Conservation (phyloP, 129 eudicot species). For the Helianthus tuberosus region DNA sequence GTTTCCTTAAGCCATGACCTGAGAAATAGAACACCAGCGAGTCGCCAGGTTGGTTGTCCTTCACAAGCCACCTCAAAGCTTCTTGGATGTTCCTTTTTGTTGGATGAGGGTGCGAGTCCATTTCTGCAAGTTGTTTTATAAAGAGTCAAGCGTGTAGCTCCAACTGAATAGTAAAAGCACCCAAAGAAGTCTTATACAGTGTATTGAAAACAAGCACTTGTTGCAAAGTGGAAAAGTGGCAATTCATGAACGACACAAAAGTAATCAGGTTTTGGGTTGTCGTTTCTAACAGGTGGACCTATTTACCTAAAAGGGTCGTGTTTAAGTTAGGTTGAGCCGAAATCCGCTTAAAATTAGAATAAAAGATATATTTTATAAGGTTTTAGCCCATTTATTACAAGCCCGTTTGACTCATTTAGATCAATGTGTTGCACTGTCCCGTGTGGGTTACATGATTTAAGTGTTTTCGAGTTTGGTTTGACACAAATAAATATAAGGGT, state of each 20-base stretch:
- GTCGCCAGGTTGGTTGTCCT: slow-evolving; percentile 59
- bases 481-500: no score
- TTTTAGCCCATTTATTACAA: neutral
- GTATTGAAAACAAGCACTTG: neutral
- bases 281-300: neutral
- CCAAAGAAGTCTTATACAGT: neutral
- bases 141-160: neutral
- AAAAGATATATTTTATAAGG: neutral
- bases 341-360: neutral
- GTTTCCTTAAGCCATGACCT: slow-evolving; percentile 74
- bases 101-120: slow-evolving; percentile 44
- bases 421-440: neutral
- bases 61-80: slow-evolving; percentile 69
- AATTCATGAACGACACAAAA: neutral
- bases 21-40: slow-evolving; percentile 80
- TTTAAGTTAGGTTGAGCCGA: neutral
- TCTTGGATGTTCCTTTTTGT: slow-evolving; percentile 70
- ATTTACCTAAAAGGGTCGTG: neutral
- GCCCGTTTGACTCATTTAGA: neutral
- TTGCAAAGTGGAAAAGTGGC: neutral
- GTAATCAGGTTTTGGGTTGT: neutral
- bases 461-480: neutral
- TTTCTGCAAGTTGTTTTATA: slow-evolving; percentile 42
- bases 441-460: neutral
- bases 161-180: neutral